Conservation (phyloP, 371 early-diverging fungal species). For the Nematocida displodere region DNA sequence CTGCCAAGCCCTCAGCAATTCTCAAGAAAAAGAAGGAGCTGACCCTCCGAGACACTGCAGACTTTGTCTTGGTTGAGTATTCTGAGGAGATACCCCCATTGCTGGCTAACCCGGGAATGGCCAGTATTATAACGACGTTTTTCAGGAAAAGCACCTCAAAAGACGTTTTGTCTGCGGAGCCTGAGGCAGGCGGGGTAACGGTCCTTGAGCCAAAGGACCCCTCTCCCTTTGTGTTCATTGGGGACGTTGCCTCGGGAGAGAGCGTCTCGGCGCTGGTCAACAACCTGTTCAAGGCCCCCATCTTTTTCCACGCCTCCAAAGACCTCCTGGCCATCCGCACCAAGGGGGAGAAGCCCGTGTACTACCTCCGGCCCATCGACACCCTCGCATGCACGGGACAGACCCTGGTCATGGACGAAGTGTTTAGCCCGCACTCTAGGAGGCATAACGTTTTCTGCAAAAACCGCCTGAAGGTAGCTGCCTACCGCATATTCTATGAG, state of each 20-base stretch:
- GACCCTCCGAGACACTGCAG: constrained; percentile 76
- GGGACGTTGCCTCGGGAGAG: constrained; percentile 81
- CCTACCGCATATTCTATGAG: constrained; percentile 67
- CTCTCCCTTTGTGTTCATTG: constrained; percentile 80
- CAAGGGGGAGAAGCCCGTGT: constrained; percentile 36
- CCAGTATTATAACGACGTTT: constrained; percentile 82
- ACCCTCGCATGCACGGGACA: constrained; percentile 86
- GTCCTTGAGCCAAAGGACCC: constrained; percentile 84
- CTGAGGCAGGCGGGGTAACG: constrained; percentile 58
- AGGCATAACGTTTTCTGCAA: constrained; percentile 83
- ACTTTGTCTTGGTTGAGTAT: constrained; percentile 83
- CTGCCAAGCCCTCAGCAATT: constrained; percentile 67
- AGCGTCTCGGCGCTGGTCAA: constrained; percentile 78
- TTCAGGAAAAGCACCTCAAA: constrained; percentile 73
- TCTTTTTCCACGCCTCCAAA: constrained; percentile 74
- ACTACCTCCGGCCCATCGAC: constrained; percentile 76
- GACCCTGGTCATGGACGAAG: constrained; percentile 85
- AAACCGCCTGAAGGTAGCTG: constrained; percentile 75
- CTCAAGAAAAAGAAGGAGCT: constrained; percentile 77
- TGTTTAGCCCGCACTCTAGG: constrained; percentile 90
- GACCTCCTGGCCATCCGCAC: constrained; percentile 67
- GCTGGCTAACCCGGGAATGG: constrained; percentile 90
- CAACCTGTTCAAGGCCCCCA: constrained; percentile 87
- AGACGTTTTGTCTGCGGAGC: constrained; percentile 53
- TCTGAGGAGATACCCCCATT: constrained; percentile 94